These are phyloP conservation scores for Xylariales sp. DNA, from an alignment of 2,329 filamentous ascomycete species.

Conservation along the genomic window DNA sequence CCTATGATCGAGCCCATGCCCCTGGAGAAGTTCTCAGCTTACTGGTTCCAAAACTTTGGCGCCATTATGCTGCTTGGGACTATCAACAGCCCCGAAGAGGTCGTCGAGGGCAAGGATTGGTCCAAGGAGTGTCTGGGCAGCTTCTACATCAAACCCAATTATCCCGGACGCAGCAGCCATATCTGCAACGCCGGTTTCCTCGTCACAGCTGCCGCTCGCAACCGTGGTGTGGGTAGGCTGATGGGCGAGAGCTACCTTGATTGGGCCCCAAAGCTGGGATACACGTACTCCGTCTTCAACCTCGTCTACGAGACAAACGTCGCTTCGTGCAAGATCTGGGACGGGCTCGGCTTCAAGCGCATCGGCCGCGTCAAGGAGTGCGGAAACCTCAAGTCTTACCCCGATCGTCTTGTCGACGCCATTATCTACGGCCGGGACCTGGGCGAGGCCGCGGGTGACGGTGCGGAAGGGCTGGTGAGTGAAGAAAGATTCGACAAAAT, in stretches of 20 bases:
- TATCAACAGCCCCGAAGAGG: slow-evolving; percentile 58
- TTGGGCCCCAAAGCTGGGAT: slow-evolving; percentile 76
- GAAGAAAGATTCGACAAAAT: slow-evolving; percentile 99
- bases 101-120: slow-evolving; percentile 65
- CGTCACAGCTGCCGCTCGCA: slow-evolving; percentile 68
- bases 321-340: slow-evolving; percentile 86
- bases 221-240: slow-evolving; percentile 68
- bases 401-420: slow-evolving; percentile 66
- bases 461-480: slow-evolving; percentile 70
- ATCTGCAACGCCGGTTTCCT: slow-evolving; percentile 83
- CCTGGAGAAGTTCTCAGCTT: slow-evolving; percentile 69
- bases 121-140: slow-evolving; percentile 77
- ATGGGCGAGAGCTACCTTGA: slow-evolving; percentile 76
- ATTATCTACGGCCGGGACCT: slow-evolving; percentile 73
- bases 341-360: slow-evolving; percentile 85
- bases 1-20: slow-evolving; percentile 77
- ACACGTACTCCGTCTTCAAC: slow-evolving; percentile 91
- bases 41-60: slow-evolving; percentile 90
- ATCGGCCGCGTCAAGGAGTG: slow-evolving; percentile 77
- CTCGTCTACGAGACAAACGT: slow-evolving; percentile 93
- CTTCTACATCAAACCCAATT: slow-evolving; percentile 94
- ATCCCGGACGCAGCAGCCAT: slow-evolving; percentile 85
- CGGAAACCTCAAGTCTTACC: slow-evolving; percentile 65
- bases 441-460: slow-evolving; percentile 33
- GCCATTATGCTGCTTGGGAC: slow-evolving; percentile 83